phyloP scores from a whole-genome alignment of 768 basidiomycete species.

The Mycena chlorophos region DNA sequence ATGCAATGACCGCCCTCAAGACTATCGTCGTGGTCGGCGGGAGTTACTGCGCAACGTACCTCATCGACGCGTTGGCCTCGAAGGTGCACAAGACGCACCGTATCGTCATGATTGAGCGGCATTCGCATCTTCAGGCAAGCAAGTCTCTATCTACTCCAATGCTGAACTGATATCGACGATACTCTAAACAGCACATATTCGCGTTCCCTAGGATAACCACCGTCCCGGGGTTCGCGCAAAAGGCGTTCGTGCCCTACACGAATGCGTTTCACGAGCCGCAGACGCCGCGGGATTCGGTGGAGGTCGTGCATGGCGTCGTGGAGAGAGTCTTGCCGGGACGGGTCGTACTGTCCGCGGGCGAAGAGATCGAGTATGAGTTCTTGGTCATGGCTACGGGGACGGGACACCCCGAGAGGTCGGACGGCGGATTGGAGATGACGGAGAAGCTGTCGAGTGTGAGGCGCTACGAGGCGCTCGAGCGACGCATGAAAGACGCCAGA shows the following conservation, averaged over 20 bases:
- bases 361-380: constrained; percentile 30
- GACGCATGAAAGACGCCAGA: constrained; percentile 31
- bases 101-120: constrained; percentile 32
- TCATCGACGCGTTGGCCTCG: constrained; percentile 20
- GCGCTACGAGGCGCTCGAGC: constrained; percentile 29
- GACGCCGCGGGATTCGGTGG: constrained; percentile 20
- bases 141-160: neutral
- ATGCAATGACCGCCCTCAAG: constrained; percentile 5
- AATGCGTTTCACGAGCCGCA: constrained; percentile 13
- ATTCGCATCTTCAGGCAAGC: constrained; percentile 29
- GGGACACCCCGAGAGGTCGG: constrained; percentile 9
- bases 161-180: neutral
- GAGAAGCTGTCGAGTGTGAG: constrained; percentile 29
- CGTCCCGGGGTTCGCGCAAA: constrained; percentile 27
- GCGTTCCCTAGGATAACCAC: constrained; percentile 34
- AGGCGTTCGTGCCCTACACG: constrained; percentile 34
- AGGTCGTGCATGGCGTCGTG: constrained; percentile 18
- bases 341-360: constrained; percentile 19
- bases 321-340: constrained; percentile 18
- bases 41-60: constrained; percentile 28
- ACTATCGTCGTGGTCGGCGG: constrained; percentile 36
- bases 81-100: constrained; percentile 24
- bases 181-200: constrained; percentile 27
- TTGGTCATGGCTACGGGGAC: constrained; percentile 37
- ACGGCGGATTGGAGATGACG: constrained; percentile 2